Evolutionary conservation across 495 filamentous ascomycete genomes (phyloP).

Genomic region (Penicillium parvum): DNA sequence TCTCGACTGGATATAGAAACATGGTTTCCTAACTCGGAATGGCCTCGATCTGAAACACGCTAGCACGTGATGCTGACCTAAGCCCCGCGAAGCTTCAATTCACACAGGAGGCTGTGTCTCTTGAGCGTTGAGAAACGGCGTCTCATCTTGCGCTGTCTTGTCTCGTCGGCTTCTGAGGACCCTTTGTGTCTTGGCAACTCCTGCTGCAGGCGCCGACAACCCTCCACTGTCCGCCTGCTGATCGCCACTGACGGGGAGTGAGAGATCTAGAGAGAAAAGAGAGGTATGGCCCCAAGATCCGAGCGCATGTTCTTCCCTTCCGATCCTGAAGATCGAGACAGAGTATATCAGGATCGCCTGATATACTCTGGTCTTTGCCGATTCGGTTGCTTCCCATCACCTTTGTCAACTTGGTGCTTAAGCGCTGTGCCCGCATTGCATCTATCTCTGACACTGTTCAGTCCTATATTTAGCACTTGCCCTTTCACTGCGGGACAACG

Average conservation of each 20-base stretch:
- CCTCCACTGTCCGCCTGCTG: conserved; percentile 2
- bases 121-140: background rate
- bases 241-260: conserved; percentile 5
- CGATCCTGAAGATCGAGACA: conserved; percentile 3
- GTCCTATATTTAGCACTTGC: conserved; percentile 40
- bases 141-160: background rate
- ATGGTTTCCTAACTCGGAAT: conserved; percentile 12
- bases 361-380: background rate
- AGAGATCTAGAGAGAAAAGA: background rate
- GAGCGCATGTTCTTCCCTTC: conserved; percentile 6
- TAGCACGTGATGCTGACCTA: conserved; percentile 26
- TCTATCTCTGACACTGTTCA: conserved; percentile 28
- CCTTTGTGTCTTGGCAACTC: background rate
- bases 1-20: no score
- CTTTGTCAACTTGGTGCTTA: conserved; percentile 7
- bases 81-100: conserved; percentile 24
- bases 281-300: conserved; percentile 16
- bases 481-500: conserved; percentile 27
- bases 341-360: background rate
- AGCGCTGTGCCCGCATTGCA: conserved; percentile 23
- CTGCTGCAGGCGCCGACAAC: background rate
- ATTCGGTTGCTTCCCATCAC: background rate
- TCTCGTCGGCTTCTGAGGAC: conserved; percentile 2
- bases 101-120: conserved; percentile 6
- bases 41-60: conserved; percentile 34